Conservation (phyloP, 208 protist species). For the Leishmania amazonensis region DNA sequence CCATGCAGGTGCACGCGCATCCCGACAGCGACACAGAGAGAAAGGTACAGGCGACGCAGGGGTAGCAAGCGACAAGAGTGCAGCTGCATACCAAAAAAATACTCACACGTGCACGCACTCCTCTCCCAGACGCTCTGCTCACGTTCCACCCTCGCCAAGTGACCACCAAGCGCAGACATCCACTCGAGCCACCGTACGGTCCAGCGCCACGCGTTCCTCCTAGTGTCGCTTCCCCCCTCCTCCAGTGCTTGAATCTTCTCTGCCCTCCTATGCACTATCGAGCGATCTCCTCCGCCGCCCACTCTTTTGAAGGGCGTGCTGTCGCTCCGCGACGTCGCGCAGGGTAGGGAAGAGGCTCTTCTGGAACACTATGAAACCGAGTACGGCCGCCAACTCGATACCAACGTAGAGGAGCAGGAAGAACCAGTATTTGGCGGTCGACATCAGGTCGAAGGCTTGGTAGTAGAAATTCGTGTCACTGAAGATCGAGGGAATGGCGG, state of each 20-base stretch:
- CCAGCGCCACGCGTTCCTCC: not conserved
- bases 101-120: not conserved
- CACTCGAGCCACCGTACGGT: not conserved
- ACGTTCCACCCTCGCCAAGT: too few species aligned
- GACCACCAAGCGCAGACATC: too few species aligned
- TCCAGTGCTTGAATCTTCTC: not conserved
- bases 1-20: too few species aligned
- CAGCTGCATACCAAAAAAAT: not conserved
- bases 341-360: conserved; percentile 65
- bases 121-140: not conserved
- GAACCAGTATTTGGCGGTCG: conserved; percentile 74
- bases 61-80: too few species aligned
- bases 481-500: conserved; percentile 52
- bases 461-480: conserved; percentile 70
- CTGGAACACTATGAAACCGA: conserved; percentile 60
- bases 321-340: conserved; percentile 53
- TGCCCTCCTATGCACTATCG: not conserved
- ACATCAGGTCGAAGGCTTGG: conserved; percentile 63
- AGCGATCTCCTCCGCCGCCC: not conserved
- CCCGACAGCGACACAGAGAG: too few species aligned
- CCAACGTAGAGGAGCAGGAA: conserved; percentile 67
- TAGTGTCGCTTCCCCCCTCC: not conserved
- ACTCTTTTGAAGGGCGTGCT: conserved; percentile 38
- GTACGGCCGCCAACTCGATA: conserved; percentile 46
- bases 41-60: too few species aligned